Evolutionary conservation across 2,329 filamentous ascomycete species (phyloP).

Genomic region (Anthostomella pinea): DNA sequence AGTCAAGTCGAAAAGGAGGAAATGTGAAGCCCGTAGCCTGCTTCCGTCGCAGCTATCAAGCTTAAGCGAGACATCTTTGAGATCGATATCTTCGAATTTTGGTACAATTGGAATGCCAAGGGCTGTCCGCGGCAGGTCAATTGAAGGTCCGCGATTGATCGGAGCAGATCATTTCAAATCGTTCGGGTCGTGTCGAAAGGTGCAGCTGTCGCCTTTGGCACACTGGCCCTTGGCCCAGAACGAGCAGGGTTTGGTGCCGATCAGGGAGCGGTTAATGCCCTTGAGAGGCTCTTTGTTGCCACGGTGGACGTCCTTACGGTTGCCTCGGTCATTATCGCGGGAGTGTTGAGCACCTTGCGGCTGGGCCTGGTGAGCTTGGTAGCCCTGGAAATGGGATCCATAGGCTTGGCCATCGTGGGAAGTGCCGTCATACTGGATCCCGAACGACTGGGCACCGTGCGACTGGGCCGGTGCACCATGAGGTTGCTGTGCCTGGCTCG

Average conservation of each 20-base stretch:
- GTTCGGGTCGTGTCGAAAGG: slow-evolving; percentile 62
- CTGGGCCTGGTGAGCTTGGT: slow-evolving; percentile 27
- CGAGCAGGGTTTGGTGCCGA: slow-evolving; percentile 65
- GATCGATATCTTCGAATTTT: no score
- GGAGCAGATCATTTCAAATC: slow-evolving; percentile 31
- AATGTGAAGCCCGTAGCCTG: no score
- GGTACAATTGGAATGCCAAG: no score
- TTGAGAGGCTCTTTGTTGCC: slow-evolving; percentile 39
- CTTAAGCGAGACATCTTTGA: no score
- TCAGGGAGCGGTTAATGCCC: slow-evolving; percentile 53
- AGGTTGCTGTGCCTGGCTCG: no score
- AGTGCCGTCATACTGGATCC: slow-evolving; percentile 10
- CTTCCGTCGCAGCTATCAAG: no score
- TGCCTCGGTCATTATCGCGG: slow-evolving; percentile 31
- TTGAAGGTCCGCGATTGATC: no score
- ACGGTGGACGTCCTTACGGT: slow-evolving; percentile 38
- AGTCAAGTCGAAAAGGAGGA: no score
- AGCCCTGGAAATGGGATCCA: slow-evolving; percentile 10
- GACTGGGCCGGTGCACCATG: no score
- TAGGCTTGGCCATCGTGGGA: slow-evolving; percentile 10
- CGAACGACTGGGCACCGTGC: slow-evolving; percentile 7
- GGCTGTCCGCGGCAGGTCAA: no score
- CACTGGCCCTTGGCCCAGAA: slow-evolving; percentile 72
- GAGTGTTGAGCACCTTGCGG: slow-evolving; percentile 20
- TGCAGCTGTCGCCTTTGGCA: slow-evolving; percentile 70